These are phyloP conservation scores for Penicillium sp. DNA, from an alignment of 2,329 filamentous ascomycete species.

Conservation along the genomic window DNA sequence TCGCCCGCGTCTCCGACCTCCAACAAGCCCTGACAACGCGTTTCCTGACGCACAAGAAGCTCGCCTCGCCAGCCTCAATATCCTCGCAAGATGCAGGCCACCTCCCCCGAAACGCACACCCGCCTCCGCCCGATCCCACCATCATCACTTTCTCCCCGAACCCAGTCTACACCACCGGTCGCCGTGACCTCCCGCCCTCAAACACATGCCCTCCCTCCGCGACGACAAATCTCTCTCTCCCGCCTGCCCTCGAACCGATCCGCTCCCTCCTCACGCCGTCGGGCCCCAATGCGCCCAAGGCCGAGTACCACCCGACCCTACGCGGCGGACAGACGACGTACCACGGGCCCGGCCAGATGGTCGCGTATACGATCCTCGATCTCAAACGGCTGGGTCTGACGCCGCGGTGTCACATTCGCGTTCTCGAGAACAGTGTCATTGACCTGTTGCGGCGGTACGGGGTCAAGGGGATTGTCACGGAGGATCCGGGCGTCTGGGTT, in stretches of 20 bases:
- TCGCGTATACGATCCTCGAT: conserved; percentile 90
- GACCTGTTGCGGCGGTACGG: conserved; percentile 60
- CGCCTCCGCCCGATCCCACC: conserved; percentile 59
- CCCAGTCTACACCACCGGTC: conserved; percentile 86
- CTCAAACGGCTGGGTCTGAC: conserved; percentile 65
- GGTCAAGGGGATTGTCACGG: conserved; percentile 61
- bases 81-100: conserved; percentile 22
- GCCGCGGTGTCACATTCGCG: conserved; percentile 71
- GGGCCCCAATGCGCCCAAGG: conserved; percentile 39
- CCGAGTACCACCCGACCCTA: conserved; percentile 66
- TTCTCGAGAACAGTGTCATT: conserved; percentile 75
- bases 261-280: conserved; percentile 31
- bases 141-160: conserved; percentile 78
- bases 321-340: conserved; percentile 91
- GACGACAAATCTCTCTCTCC: conserved; percentile 42
- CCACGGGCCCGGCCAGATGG: conserved; percentile 88
- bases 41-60: conserved; percentile 61
- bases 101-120: conserved; percentile 17
- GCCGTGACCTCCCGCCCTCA: conserved; percentile 63
- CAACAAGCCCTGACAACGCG: conserved; percentile 57
- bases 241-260: conserved; percentile 38
- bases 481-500: conserved; percentile 85
- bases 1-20: conserved; percentile 53
- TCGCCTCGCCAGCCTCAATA: conserved; percentile 27
- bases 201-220: conserved; percentile 29